Evolutionary conservation across 2,329 filamentous ascomycete species (phyloP), one percentile per base, ranked within the genome.

Genomic region (Arthrinium phaeospermum): DNA sequence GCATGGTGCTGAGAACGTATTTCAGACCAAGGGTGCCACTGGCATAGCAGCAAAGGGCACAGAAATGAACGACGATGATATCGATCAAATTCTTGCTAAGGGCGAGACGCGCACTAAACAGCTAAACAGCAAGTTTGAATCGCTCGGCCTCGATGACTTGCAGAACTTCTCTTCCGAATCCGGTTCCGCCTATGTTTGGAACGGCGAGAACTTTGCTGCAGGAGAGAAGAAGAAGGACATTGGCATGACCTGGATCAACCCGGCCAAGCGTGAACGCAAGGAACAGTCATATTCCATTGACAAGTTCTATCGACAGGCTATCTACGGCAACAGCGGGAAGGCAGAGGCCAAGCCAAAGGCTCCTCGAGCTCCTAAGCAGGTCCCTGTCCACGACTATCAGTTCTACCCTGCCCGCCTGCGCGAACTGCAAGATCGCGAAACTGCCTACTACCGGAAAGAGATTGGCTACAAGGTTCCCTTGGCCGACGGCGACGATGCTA

Each of bases 261-360:
- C 96, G 2, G 92, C 96, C 22, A 99, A 99, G 87, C 95, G 96
- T 82, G 97, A 99, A 85, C 94, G 96, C 79, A 99, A 98, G 83
- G 96, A 98, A 80, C 95, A 98, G 81, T 95, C 94, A 6, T 99
- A 99, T 81, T 98, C 96, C 0, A 98, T 99, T 86, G 97, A 99
- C 82, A 97, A 98, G 82, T 99, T 99, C 85, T 99, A 98, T 84
- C 93, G 96, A 76, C 92, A 97, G 78, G 94, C 95, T 13, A 89
- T 99, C 79, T 93, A 93, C 77, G 88, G 88, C 14, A 88, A 90
- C 47, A 96, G 94, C 70, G 91, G 94, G 44, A 81, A 82, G 91
- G 92, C 94, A 51, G 95, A 98, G 74, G 89, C 93, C 37, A 98
- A 98, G 82, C 95, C 96, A 12, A 98, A 98, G 83, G 94, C 96